phyloP scores from a whole-genome alignment of 805 yeast species.

The Suhomyces emberorum region DNA sequence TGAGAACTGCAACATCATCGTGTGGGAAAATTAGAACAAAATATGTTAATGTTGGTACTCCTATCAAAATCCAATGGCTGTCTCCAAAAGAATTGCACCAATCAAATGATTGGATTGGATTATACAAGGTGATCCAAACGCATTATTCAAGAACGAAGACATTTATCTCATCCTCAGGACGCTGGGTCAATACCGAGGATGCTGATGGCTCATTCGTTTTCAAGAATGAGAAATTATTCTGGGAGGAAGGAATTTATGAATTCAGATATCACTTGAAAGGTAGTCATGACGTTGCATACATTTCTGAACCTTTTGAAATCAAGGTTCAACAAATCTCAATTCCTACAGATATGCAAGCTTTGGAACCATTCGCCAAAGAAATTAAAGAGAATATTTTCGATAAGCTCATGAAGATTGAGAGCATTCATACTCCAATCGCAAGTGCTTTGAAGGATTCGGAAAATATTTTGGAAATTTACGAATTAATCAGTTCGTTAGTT shows the following conservation, averaged over 20 bases:
- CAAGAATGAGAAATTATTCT: slow-evolving; percentile 45
- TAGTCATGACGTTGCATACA: slow-evolving; percentile 65
- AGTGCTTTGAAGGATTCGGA: slow-evolving; percentile 22
- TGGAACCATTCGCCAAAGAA: slow-evolving; percentile 26
- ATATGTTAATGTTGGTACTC: slow-evolving; percentile 43
- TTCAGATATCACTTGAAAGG: slow-evolving; percentile 66
- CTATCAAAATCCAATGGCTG: slow-evolving; percentile 53
- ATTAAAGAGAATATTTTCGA: slow-evolving; percentile 32
- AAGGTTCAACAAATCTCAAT: slow-evolving; percentile 38
- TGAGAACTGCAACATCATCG: slow-evolving; percentile 7
- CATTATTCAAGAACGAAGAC: slow-evolving; percentile 55
- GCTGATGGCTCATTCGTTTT: slow-evolving; percentile 50
- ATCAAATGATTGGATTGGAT: slow-evolving; percentile 70
- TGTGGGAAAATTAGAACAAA: slow-evolving; percentile 10
- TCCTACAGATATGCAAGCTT: slow-evolving; percentile 28
- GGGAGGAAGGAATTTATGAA: slow-evolving; percentile 72
- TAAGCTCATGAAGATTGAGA: slow-evolving; percentile 23
- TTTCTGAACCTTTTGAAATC: slow-evolving; percentile 66
- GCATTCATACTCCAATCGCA: slow-evolving; percentile 26
- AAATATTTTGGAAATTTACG: slow-evolving; percentile 28
- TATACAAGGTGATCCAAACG: slow-evolving; percentile 62
- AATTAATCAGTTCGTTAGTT: slow-evolving; percentile 16
- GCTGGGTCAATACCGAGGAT: slow-evolving; percentile 50
- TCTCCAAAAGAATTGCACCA: slow-evolving; percentile 47
- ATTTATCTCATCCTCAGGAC: slow-evolving; percentile 57